These are phyloP conservation scores for Umbilicus rupestris DNA, from an alignment of 164 flowering plant species.

Conservation along the genomic window DNA sequence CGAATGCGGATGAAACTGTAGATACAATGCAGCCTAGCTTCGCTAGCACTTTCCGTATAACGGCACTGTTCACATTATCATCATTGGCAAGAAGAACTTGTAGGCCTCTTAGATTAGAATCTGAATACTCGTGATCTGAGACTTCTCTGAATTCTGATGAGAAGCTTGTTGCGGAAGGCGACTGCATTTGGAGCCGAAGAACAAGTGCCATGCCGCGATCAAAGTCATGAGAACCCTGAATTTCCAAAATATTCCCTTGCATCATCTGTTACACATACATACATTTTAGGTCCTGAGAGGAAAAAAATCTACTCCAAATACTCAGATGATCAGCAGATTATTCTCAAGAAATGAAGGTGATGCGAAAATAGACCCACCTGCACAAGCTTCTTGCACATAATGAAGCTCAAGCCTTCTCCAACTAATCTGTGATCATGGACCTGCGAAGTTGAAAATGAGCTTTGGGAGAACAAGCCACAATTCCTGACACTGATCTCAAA, in stretches of 20 bases:
- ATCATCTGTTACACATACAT: conserved; percentile 43
- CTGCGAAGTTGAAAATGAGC: conserved; percentile 15
- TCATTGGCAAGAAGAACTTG: conserved; percentile 60
- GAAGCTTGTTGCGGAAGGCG: conserved; percentile 15
- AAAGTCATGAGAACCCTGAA: conserved; percentile 47
- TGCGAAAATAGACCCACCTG: conserved; percentile 46
- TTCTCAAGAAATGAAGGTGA: neutral
- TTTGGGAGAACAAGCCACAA: conserved; percentile 17
- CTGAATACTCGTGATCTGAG: conserved; percentile 33
- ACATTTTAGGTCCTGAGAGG: neutral
- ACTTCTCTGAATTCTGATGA: conserved; percentile 25
- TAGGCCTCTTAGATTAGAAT: conserved; percentile 55
- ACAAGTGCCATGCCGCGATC: conserved; percentile 57
- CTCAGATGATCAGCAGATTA: too few species aligned
- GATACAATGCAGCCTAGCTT: conserved; percentile 77
- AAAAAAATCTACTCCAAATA: neutral
- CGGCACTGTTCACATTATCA: conserved; percentile 62
- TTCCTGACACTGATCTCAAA: conserved; percentile 48
- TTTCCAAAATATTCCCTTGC: conserved; percentile 86
- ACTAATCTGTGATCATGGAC: conserved; percentile 20
- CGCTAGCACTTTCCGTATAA: conserved; percentile 71
- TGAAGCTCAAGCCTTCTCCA: conserved; percentile 57
- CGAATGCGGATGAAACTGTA: conserved; percentile 66
- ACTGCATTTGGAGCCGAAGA: conserved; percentile 46
- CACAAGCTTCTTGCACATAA: conserved; percentile 66